Evolutionary conservation across 2,329 filamentous ascomycete genomes (phyloP).

Genomic region (Exserohilum rostratum): DNA sequence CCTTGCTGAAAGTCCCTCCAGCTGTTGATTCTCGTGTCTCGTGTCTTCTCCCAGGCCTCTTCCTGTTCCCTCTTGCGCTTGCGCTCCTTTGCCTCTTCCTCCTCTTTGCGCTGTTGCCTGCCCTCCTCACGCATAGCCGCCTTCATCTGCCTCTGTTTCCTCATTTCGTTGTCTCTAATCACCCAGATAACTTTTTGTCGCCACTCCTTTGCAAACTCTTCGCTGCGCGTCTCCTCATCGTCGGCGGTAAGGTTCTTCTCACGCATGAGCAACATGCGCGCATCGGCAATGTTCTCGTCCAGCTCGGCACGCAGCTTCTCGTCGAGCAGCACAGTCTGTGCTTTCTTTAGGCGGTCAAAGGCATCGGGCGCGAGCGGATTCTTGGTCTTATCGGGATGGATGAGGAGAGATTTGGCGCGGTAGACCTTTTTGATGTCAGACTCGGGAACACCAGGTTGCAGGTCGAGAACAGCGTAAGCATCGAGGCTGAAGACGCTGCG

Average conservation of each 20-base stretch:
- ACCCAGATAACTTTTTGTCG: conserved; percentile 88
- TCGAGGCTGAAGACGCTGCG: conserved; percentile 85
- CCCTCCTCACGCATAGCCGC: conserved; percentile 97
- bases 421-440: conserved; percentile 95
- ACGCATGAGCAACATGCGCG: conserved; percentile 90
- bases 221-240: conserved; percentile 82
- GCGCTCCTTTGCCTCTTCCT: conserved; percentile 76
- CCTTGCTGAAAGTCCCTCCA: conserved; percentile 90
- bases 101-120: conserved; percentile 80
- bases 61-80: conserved; percentile 79
- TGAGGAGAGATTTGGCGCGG: conserved; percentile 97
- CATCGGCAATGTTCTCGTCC: conserved; percentile 95
- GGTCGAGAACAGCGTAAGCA: conserved; percentile 90
- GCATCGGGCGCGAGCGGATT: conserved; percentile 91
- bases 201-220: conserved; percentile 84
- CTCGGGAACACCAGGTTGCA: conserved; percentile 92
- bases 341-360: conserved; percentile 95
- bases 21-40: conserved; percentile 88
- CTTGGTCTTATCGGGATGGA: conserved; percentile 96
- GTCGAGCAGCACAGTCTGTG: conserved; percentile 87
- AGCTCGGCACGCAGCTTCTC: conserved; percentile 87
- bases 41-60: conserved; percentile 90
- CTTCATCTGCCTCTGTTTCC: conserved; percentile 82
- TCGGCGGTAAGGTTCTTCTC: conserved; percentile 93
- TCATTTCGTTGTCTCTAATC: conserved; percentile 88